Evolutionary conservation across 1,139 yeast species (phyloP).

Genomic region (Diutina neorugosa): DNA sequence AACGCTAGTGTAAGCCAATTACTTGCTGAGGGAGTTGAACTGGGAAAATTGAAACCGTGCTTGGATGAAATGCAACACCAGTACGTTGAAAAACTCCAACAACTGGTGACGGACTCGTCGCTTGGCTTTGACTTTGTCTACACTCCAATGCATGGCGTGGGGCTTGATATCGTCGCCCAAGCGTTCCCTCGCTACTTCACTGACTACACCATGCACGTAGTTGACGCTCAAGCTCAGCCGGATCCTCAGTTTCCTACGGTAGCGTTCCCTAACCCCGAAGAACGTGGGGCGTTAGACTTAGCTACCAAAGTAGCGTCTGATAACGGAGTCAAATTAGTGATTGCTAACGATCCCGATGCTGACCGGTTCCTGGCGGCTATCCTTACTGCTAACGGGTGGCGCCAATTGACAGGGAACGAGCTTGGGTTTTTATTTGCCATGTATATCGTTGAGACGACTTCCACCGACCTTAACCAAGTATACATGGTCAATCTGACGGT

Average conservation of each 20-base stretch:
- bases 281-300: constrained; percentile 73
- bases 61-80: constrained; percentile 19
- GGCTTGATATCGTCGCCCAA: constrained; percentile 36
- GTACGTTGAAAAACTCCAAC: constrained; percentile 23
- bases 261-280: constrained; percentile 90
- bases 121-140: constrained; percentile 47
- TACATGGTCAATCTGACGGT: constrained; percentile 83
- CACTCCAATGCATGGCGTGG: constrained; percentile 96
- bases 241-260: constrained; percentile 85
- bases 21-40: constrained; percentile 15
- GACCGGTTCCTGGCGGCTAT: constrained; percentile 80
- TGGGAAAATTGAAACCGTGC: constrained; percentile 15
- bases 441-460: constrained; percentile 10
- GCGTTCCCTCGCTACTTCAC: constrained; percentile 18
- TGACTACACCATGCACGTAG: constrained; percentile 17
- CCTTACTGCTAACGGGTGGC: constrained; percentile 37
- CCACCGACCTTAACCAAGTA: constrained; percentile 20
- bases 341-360: constrained; percentile 96
- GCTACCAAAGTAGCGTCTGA: constrained; percentile 50
- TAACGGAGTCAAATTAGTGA: constrained; percentile 37
- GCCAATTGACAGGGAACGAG: constrained; percentile 83
- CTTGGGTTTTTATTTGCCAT: constrained; percentile 73
- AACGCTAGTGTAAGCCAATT: constrained; percentile 8
- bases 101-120: constrained; percentile 13
- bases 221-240: constrained; percentile 53